Conservation (phyloP, 75 land plant species). For the Pinus tabuliformis region DNA sequence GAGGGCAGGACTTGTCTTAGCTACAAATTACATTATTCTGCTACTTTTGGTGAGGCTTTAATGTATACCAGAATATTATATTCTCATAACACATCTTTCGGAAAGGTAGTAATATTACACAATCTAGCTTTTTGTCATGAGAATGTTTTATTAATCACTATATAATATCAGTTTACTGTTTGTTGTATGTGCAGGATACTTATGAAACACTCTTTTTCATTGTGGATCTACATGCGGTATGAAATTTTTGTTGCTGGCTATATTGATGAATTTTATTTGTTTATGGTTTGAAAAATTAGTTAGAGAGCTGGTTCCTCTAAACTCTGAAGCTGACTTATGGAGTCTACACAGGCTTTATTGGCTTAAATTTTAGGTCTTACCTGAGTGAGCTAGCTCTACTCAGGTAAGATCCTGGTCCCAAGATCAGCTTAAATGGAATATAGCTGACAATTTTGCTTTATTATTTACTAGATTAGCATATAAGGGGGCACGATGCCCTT, state of each 20-base stretch:
- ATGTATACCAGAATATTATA: no score
- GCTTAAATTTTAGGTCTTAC: not conserved
- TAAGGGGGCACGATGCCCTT: no score
- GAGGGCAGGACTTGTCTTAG: no score
- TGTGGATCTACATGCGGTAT: slow-evolving; percentile 98
- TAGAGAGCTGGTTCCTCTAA: not conserved
- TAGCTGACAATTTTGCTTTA: not conserved
- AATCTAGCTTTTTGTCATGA: no score
- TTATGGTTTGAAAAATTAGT: not conserved
- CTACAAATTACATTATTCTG: no score
- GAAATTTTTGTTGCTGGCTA: not conserved
- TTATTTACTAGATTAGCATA: not conserved
- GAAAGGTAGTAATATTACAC: no score
- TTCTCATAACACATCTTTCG: no score
- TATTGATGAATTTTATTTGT: not conserved
- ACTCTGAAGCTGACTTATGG: not conserved
- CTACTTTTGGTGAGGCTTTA: no score
- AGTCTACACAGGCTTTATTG: not conserved
- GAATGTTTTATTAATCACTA: no score
- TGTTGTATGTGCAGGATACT: slow-evolving; percentile 49
- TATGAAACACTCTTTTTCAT: slow-evolving; percentile 90
- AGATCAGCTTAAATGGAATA: not conserved
- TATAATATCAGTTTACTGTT: slow-evolving; percentile 1
- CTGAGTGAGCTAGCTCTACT: not conserved
- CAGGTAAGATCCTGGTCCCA: not conserved